Conservation (phyloP, 768 basidiomycete genomes). For the Boletus vermiculosoides region DNA sequence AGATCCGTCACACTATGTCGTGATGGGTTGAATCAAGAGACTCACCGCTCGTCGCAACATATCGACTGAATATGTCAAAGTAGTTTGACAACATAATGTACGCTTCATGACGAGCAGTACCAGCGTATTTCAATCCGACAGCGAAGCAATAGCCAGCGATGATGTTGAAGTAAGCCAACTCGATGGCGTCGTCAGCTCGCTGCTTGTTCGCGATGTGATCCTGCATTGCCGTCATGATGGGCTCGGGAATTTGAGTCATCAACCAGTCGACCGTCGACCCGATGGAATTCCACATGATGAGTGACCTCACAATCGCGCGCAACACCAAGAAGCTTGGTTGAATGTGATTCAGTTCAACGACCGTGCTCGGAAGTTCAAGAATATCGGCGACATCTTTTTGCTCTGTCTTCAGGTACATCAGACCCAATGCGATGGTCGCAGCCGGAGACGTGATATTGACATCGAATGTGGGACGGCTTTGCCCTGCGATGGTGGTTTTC, state of each 20-base stretch:
- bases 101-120: constrained; percentile 88
- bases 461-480: constrained; percentile 60
- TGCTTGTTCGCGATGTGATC: constrained; percentile 44
- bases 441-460: constrained; percentile 89
- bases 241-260: constrained; percentile 60
- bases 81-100: constrained; percentile 78
- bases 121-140: constrained; percentile 89
- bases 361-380: constrained; percentile 77
- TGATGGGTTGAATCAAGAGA: constrained; percentile 2
- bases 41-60: constrained; percentile 69
- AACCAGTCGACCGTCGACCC: constrained; percentile 74
- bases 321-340: constrained; percentile 86
- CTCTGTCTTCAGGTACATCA: constrained; percentile 90
- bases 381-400: constrained; percentile 85
- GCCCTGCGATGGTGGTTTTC: constrained; percentile 37
- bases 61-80: constrained; percentile 75
- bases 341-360: constrained; percentile 75
- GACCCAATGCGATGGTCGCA: constrained; percentile 82
- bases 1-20: constrained; percentile 1
- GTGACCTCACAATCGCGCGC: constrained; percentile 68
- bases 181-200: constrained; percentile 64
- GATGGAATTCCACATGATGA: constrained; percentile 88
- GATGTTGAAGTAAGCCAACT: constrained; percentile 90
- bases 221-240: constrained; percentile 62
- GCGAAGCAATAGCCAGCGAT: constrained; percentile 90